phyloP scores from a whole-genome alignment of 2,329 filamentous ascomycete genomes.

The Phialocephala subalpina region DNA sequence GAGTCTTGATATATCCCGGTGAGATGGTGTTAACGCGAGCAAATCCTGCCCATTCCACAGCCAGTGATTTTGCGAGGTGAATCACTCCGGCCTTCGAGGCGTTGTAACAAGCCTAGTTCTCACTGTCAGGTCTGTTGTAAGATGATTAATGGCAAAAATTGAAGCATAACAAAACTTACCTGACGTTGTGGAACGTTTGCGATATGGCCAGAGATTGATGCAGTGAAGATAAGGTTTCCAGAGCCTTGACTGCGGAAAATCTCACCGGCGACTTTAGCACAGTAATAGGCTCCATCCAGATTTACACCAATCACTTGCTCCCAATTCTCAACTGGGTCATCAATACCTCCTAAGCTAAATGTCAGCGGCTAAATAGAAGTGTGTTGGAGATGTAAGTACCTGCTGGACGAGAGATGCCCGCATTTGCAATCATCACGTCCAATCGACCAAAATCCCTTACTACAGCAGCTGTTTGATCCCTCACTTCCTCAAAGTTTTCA shows the following conservation, averaged over 20 bases:
- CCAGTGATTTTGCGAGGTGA: constrained; percentile 78
- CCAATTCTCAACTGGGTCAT: constrained; percentile 76
- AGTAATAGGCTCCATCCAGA: constrained; percentile 77
- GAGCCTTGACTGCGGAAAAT: constrained; percentile 66
- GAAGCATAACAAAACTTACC: too few relatives aligned
- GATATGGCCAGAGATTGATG: constrained; percentile 80
- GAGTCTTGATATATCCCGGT: constrained; percentile 86
- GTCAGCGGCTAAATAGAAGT: too few relatives aligned
- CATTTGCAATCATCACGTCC: constrained; percentile 77
- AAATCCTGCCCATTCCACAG: constrained; percentile 81
- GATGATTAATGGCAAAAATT: too few relatives aligned
- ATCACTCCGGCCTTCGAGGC: constrained; percentile 82
- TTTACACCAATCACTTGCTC: constrained; percentile 80
- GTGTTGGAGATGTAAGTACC: too few relatives aligned
- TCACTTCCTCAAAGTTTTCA: constrained; percentile 72
- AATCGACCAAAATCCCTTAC: constrained; percentile 70
- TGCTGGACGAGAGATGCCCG: constrained; percentile 80
- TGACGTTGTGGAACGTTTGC: constrained; percentile 88
- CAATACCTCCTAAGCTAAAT: constrained; percentile 52
- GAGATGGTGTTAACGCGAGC: constrained; percentile 78
- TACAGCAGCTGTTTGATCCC: constrained; percentile 71
- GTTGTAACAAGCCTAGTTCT: constrained; percentile 81
- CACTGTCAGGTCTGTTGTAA: too few relatives aligned
- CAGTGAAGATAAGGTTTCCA: constrained; percentile 76
- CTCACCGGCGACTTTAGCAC: constrained; percentile 71